Percentiles rank a stretch among this genome's conserved stretches.
These are phyloP conservation scores for Withania somnifera DNA, from an alignment of 305 asterid genomes.

Conservation along the genomic window DNA sequence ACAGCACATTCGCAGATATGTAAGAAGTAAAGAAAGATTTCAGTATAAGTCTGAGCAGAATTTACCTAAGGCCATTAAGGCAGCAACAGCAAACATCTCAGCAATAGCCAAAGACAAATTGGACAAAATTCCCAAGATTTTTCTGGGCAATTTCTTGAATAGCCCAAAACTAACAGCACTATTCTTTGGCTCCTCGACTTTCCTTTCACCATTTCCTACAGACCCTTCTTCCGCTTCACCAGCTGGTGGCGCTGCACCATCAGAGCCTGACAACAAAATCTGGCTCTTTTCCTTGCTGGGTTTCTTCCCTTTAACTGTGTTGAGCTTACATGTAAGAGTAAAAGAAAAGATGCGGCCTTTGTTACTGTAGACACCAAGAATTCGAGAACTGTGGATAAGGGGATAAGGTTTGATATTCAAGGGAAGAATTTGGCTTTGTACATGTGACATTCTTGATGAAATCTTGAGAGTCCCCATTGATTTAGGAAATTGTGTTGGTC, in stretches of 20 bases:
- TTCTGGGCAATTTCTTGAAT: slow-evolving; percentile 36
- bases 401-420: not conserved
- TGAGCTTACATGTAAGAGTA: slow-evolving; percentile 37
- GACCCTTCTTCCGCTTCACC: slow-evolving; percentile 21
- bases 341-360: slow-evolving; percentile 23
- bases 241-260: slow-evolving; percentile 46
- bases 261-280: slow-evolving; percentile 41
- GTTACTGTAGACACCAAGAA: slow-evolving; percentile 5
- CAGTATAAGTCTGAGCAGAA: no score
- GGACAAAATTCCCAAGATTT: slow-evolving; percentile 41
- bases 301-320: slow-evolving; percentile 22
- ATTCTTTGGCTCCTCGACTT: slow-evolving; percentile 19
- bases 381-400: not conserved
- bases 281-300: slow-evolving; percentile 4
- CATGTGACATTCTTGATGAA: not conserved
- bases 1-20: not conserved
- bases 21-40: not conserved
- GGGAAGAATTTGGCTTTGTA: not conserved
- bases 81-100: slow-evolving; percentile 74
- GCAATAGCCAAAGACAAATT: slow-evolving; percentile 69
- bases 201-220: slow-evolving; percentile 8
- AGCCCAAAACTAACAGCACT: slow-evolving; percentile 11
- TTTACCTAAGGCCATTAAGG: slow-evolving; percentile 79
- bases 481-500: not conserved
- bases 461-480: not conserved